phyloP scores from a whole-genome alignment of 2,329 filamentous ascomycete species.

The Thermomyces lanuginosus region DNA sequence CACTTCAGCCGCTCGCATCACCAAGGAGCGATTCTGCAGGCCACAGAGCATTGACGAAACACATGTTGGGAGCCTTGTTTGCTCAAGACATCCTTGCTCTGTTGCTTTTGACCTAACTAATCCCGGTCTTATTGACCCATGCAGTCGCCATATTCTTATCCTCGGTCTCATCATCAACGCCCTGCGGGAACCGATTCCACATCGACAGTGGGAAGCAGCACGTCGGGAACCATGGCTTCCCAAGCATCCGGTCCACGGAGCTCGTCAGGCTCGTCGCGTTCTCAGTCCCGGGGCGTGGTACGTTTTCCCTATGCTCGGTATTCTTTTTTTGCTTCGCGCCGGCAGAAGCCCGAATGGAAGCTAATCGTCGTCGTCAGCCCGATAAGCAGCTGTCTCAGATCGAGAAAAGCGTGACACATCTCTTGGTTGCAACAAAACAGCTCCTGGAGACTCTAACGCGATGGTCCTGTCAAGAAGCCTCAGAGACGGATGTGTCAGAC shows the following conservation, averaged over 20 bases:
- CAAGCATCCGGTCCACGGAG: conserved; percentile 43
- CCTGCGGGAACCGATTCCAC: conserved; percentile 45
- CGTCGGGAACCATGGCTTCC: conserved; percentile 32
- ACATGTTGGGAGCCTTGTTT: too few species aligned
- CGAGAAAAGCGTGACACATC: conserved; percentile 95
- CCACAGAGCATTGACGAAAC: too few species aligned
- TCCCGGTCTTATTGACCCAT: conserved; percentile 5
- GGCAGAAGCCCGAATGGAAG: conserved; percentile 4
- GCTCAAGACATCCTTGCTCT: not conserved
- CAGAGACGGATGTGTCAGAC: conserved; percentile 89
- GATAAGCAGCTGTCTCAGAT: conserved; percentile 79
- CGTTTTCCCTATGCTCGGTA: conserved; percentile 1
- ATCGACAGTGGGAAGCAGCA: conserved; percentile 33
- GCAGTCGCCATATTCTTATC: conserved; percentile 9
- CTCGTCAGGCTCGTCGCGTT: conserved; percentile 50
- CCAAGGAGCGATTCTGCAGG: too few species aligned
- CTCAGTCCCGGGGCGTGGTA: conserved; percentile 20
- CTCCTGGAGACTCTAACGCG: conserved; percentile 91
- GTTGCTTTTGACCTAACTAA: not conserved
- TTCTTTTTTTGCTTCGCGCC: conserved; percentile 2
- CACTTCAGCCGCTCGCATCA: too few species aligned
- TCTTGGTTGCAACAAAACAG: conserved; percentile 94
- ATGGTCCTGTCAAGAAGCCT: conserved; percentile 86
- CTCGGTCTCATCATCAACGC: conserved; percentile 38
- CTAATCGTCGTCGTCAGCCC: conserved; percentile 30